Evolutionary conservation across 2,329 filamentous ascomycete species (phyloP), one percentile per base, ranked within the genome.

Genomic region (Fusarium nisikadoi): DNA sequence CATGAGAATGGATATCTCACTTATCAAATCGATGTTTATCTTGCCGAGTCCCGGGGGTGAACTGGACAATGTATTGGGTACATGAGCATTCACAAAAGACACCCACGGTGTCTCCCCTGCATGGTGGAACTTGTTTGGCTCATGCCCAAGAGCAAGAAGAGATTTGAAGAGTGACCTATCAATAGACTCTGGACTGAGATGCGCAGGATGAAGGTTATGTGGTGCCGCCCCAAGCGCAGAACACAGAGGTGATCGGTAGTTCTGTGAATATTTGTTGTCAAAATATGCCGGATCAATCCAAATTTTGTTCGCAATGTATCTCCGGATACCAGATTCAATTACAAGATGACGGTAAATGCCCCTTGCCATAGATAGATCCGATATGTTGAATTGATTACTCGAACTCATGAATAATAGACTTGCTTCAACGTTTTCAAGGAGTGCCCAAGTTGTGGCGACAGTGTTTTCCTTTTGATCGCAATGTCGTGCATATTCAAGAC

Each of bases 261-360:
- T 38, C 4, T 56, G 19, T 12, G 49, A n/a, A 29, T 65, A 56
- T 12, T 41, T 8, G 43, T 45, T 57, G 6, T 33, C 17, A 23
- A 29, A 55, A 23, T 63, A 65, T 25, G 25, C n/a, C 5, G 59
- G 59, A 35, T 23, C 55, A 50, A 43, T 27, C 25, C 29, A 33
- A 5, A 63, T 9, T 29, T 65, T 57, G 11, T 33, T 20, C 17
- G 4, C 39, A 9, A 50, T n/a, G 25, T 63, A 59, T 27, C 31
- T 25, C 12, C 23, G 31, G 6, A 59, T 19, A 16, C 16, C n/a
- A 20, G 42, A 13, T 56, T 64, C 63, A 45, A 65, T 62, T 9
- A 65, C n/a, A 16, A 64, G 12, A n/a, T 64, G 50, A 10, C 59
- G 63, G 33, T 45, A 65, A 17, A 41, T 54, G 7, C 59, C 59